Evolutionary conservation across 2,329 filamentous ascomycete genomes (phyloP).

Genomic region (Aciculosporium take): DNA sequence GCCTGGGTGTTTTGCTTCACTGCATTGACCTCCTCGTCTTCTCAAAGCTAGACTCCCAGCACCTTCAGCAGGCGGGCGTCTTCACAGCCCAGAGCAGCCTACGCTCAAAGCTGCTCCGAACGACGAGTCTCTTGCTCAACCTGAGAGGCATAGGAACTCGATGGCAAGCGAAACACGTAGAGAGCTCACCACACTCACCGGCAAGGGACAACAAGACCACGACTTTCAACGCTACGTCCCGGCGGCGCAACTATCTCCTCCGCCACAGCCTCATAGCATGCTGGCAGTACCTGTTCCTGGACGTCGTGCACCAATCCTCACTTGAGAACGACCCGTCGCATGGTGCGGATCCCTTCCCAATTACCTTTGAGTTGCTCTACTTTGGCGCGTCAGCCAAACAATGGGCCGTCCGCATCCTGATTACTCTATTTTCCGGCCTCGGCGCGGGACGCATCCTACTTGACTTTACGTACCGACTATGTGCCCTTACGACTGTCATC

Average conservation of each 20-base stretch:
- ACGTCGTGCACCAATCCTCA: not conserved
- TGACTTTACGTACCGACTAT: not conserved
- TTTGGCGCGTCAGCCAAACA: not conserved
- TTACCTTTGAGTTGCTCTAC: not conserved
- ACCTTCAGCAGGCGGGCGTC: not conserved
- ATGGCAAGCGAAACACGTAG: not conserved
- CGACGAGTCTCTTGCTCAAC: not conserved
- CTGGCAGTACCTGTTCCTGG: slow-evolving; percentile 3
- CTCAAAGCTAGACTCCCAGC: not conserved
- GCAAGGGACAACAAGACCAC: not conserved
- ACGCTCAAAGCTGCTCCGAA: not conserved
- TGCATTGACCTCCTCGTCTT: not conserved
- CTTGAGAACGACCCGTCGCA: not conserved
- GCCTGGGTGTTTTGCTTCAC: not conserved
- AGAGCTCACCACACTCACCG: too few relatives aligned
- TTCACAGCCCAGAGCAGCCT: not conserved
- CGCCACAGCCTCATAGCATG: not conserved
- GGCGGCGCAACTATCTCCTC: not conserved
- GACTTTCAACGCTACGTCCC: not conserved
- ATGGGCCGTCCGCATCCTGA: not conserved
- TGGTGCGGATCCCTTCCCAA: not conserved
- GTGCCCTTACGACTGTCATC: not conserved
- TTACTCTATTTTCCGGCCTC: not conserved
- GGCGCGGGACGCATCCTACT: not conserved
- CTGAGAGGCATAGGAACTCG: slow-evolving; percentile 1